Evolutionary conservation across 2,329 filamentous ascomycete species (phyloP).

Genomic region (Aspergillus sp.): DNA sequence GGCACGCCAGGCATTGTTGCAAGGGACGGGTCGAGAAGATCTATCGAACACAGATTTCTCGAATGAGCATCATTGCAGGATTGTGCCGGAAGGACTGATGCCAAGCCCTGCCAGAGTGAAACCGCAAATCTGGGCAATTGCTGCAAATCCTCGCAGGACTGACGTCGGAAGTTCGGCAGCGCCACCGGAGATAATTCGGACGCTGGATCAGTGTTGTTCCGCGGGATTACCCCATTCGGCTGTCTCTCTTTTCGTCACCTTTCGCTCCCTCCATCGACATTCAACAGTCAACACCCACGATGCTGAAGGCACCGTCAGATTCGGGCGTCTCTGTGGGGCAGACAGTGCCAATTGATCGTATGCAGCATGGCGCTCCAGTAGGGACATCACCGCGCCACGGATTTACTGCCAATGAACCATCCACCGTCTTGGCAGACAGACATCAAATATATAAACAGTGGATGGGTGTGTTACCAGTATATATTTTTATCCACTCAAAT

Average conservation of each 20-base stretch:
- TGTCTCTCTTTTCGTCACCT: not conserved
- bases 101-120: not conserved
- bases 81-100: not conserved
- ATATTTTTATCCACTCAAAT: not conserved
- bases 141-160: not conserved
- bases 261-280: not conserved
- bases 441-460: conserved; percentile 30
- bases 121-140: too few relatives aligned
- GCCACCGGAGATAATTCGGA: not conserved
- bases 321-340: too few relatives aligned
- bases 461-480: conserved; percentile 19
- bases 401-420: not conserved
- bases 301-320: not conserved
- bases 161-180: not conserved
- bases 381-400: not conserved
- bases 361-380: not conserved
- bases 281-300: not conserved
- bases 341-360: not conserved
- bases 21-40: not conserved
- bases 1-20: conserved; percentile 39
- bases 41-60: not conserved
- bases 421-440: conserved; percentile 21
- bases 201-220: not conserved
- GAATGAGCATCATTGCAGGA: not conserved
- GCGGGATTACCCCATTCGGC: not conserved